Evolutionary conservation across 371 early-diverging fungal species (phyloP).

Genomic region (Mucor indicus): DNA sequence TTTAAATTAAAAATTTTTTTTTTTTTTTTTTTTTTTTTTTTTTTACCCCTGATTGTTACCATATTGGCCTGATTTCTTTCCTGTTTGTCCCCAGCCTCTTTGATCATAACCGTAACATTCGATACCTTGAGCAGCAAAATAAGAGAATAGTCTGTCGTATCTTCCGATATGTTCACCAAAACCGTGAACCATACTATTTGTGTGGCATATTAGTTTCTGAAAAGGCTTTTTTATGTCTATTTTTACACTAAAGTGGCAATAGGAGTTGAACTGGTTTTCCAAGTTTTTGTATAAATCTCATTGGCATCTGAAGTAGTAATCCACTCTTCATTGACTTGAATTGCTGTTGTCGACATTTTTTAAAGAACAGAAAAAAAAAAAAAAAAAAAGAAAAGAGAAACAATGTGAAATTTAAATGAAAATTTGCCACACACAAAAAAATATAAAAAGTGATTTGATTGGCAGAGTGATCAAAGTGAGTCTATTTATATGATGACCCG

Average conservation of each 20-base stretch:
- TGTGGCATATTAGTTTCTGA: too few relatives aligned
- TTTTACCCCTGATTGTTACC: conserved; percentile 57
- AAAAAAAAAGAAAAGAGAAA: not conserved
- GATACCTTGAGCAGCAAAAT: conserved; percentile 53
- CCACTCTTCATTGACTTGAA: conserved; percentile 32
- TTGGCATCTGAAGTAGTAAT: conserved; percentile 29
- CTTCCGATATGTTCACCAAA: conserved; percentile 67
- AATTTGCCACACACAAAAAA: too few relatives aligned
- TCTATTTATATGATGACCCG: too few relatives aligned
- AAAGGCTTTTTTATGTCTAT: not conserved
- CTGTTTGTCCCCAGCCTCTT: conserved; percentile 66
- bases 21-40: too few relatives aligned
- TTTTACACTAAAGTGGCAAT: conserved; percentile 35
- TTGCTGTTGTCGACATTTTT: conserved; percentile 1
- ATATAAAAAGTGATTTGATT: too few relatives aligned
- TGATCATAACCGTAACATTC: conserved; percentile 62
- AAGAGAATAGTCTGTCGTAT: conserved; percentile 52
- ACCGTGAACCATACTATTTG: conserved; percentile 60
- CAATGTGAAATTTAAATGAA: too few relatives aligned
- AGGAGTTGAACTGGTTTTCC: conserved; percentile 27
- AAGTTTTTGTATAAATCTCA: conserved; percentile 47
- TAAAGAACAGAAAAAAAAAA: conserved; percentile 5
- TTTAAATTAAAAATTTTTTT: too few relatives aligned
- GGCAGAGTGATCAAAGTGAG: too few relatives aligned
- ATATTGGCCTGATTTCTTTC: conserved; percentile 42